Evolutionary conservation across 441 rosid species (phyloP), one percentile per base, ranked within the genome.

Genomic region (Arabidopsis lyrata): DNA sequence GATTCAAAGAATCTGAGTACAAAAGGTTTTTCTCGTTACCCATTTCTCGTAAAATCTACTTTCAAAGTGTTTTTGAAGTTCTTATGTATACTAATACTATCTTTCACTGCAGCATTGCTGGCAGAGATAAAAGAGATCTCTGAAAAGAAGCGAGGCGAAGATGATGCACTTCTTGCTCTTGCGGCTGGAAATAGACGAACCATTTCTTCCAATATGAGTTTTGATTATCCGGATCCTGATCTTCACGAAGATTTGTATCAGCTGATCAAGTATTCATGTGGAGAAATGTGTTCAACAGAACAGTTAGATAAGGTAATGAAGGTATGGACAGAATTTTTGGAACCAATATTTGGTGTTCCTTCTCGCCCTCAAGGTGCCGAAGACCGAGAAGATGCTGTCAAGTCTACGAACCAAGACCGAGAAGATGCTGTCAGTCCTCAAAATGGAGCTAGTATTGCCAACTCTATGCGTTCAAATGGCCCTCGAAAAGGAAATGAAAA

Each of bases 191-290:
- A 87, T 79, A 88, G 90, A 74, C 81, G 86, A 70, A 82, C 90
- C 11, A 70, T 88, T 61, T 79, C 83, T 79, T 84, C 96, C 11
- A 85, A 89, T 83, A 72, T 96, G 87, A 90, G 88, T 84, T 91
- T 87, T 49, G 90, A 89, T 76, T 96, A 85, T 82, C 84, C 86
- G n/a, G 99, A 96, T 80, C 80, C 85, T 65, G 95, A 88, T 54
- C 86, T 93, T 75, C 98, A 96, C 60, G 99, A 94, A 82, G 98
- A 96, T 85, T 70, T 96, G 47, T 92, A 89, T 82, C 97, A 93
- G 86, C 96, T 96, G 50, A 82, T 96, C 68, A 94, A 93, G 81
- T 94, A 87, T 84, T 94, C 98, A 2, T 92, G 96, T 68, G 95
- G 89, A 75, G 98, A 96, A 85, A 90, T 93, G 84, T 93, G 98